phyloP scores from a whole-genome alignment of 2,329 filamentous ascomycete species.

The Proliferodiscus dingleyae region DNA sequence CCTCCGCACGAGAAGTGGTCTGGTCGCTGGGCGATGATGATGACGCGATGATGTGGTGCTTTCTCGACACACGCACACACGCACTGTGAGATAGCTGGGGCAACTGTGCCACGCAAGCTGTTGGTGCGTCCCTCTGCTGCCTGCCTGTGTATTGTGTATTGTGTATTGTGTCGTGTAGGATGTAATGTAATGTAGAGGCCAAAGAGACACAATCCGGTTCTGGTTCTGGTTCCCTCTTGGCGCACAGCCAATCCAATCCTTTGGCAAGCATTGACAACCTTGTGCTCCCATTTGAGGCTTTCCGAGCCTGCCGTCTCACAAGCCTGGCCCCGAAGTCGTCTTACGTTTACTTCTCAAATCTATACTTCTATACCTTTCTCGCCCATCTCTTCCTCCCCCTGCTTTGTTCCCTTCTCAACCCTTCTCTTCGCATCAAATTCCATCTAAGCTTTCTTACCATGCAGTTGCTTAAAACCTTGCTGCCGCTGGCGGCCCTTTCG shows the following conservation, averaged over 20 bases:
- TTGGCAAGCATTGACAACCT: background rate
- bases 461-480: slow-evolving; percentile 36
- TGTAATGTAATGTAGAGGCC: no score
- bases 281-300: no score
- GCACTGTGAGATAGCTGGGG: no score
- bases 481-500: slow-evolving; percentile 45
- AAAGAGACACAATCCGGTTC: no score
- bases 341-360: background rate
- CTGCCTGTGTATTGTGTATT: background rate
- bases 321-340: background rate
- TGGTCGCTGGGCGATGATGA: slow-evolving; percentile 17
- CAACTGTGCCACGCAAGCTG: slow-evolving; percentile 13
- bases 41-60: slow-evolving; percentile 6
- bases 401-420: background rate
- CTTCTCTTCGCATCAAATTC: slow-evolving; percentile 1
- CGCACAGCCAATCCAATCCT: background rate
- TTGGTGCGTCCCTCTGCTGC: background rate
- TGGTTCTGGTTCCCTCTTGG: no score
- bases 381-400: background rate
- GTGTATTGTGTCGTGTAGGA: background rate
- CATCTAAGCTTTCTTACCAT: slow-evolving; percentile 23
- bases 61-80: no score
- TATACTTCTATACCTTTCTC: slow-evolving; percentile 8
- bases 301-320: no score
- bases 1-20: background rate